Evolutionary conservation across 352 stramenopile species (phyloP), one percentile per base, ranked within the genome.

Genomic region (Globisporangium yorkense): DNA sequence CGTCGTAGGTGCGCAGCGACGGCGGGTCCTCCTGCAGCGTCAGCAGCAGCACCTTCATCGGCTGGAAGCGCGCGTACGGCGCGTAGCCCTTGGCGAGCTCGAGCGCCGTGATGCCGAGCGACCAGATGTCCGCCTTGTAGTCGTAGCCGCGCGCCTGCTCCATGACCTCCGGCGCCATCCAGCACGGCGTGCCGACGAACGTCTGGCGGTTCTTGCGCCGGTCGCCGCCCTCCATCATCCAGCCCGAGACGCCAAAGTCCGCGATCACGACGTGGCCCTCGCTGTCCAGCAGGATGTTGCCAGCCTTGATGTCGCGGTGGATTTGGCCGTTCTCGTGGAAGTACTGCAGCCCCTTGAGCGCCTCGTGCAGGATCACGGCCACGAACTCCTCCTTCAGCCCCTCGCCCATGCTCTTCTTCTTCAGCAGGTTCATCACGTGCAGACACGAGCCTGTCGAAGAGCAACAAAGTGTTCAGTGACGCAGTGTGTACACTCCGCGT

Each of bases 61-160:
- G 97, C 55, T 98, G 93, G 65, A 98, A 98, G 29, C 96, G 89
- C 21, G 97, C 97, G 70, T 99, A 99, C 0, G 97, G 97, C 27
- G 97, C 97, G 68, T 98, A 98, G 10, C 97, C 97, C 75, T 99
- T 99, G 21, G 97, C 97, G 8, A 99, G 79, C 77, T 99, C 97
- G 40, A 99, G 73, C 16, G 95, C 97, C 5, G 97, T 99, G 70
- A 99, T 99, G 15, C 97, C 97, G 21, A 99, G 88, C 70, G 91
- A 98, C 97, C 97, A 99, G 66, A 99, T 99, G 74, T 99, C 97
- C 18, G 97, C 97, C 72, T 98, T 98, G 70, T 98, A 98, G 72
- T 96, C 86, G 68, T 96, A 96, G 31, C 86, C 86, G 58, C 80
- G 84, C 46, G 92, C 82, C 56, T 97, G 87, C 70, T 97, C 88